phyloP scores from a whole-genome alignment of 208 protist species.

The Crithidia sp. region DNA sequence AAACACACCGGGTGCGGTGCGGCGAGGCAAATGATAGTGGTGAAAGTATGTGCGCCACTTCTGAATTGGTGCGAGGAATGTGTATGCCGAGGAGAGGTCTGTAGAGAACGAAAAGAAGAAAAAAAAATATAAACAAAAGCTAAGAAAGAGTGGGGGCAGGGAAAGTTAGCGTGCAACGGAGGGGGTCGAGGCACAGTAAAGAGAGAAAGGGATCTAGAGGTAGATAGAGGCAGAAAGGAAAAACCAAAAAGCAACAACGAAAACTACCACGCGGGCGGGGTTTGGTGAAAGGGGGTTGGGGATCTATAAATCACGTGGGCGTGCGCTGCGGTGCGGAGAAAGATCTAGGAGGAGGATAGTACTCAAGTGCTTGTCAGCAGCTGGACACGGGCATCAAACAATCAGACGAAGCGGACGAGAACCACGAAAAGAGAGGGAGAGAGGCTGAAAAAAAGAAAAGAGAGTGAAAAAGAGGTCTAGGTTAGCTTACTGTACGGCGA shows the following conservation, averaged over 20 bases:
- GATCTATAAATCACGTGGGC: slow-evolving; percentile 1
- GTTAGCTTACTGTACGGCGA: neutral
- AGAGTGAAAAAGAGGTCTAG: slow-evolving; percentile 1
- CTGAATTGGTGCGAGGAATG: too few species aligned
- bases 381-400: too few species aligned
- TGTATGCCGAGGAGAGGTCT: neutral
- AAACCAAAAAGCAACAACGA: neutral
- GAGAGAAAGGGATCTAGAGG: slow-evolving; percentile 1
- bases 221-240: neutral
- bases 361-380: too few species aligned
- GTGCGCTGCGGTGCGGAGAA: too few species aligned
- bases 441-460: slow-evolving; percentile 7
- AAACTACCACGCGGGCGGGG: too few species aligned
- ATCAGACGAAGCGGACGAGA: too few species aligned
- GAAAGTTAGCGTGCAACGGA: neutral
- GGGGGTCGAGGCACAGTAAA: neutral
- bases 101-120: neutral
- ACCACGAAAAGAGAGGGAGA: neutral
- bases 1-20: too few species aligned
- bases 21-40: too few species aligned
- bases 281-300: neutral
- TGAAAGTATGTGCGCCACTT: too few species aligned
- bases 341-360: too few species aligned
- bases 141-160: neutral
- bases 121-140: neutral